A percentile compares a stretch with the other conserved stretches of the same genome.
These are phyloP conservation scores for Fragaria ananassa DNA, from an alignment of 306 rosid genomes.

Conservation along the genomic window DNA sequence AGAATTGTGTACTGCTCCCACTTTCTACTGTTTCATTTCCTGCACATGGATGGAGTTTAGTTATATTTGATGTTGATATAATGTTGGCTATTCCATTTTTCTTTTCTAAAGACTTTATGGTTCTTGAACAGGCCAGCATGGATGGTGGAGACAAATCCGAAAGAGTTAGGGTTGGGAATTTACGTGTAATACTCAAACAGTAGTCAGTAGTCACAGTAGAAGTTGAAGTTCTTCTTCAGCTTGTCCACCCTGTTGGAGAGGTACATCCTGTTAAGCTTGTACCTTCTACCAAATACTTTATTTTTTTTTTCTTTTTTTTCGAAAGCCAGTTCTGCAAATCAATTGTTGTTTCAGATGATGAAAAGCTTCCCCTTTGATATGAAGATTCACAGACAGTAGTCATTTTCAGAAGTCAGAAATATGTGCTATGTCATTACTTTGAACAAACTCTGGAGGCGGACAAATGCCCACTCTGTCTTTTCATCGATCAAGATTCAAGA, in stretches of 20 bases:
- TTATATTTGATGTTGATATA: background rate
- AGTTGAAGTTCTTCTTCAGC: slow-evolving; percentile 4
- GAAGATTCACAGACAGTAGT: background rate
- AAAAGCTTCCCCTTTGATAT: background rate
- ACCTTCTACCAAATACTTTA: background rate
- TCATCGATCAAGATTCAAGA: background rate
- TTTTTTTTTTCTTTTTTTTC: background rate
- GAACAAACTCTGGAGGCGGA: background rate
- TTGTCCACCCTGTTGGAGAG: slow-evolving; percentile 5
- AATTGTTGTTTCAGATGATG: background rate
- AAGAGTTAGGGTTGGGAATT: slow-evolving; percentile 87
- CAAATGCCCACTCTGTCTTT: background rate
- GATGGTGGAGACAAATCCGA: slow-evolving; percentile 90
- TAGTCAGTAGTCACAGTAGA: background rate
- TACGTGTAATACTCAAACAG: slow-evolving; percentile 33
- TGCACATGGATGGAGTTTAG: background rate
- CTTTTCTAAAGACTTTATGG: background rate
- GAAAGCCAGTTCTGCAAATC: background rate
- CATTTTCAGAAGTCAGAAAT: background rate
- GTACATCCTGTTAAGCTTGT: background rate
- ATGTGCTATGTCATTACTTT: background rate
- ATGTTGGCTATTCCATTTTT: background rate
- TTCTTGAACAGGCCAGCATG: slow-evolving; percentile 60
- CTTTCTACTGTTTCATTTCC: slow-evolving; percentile 3
- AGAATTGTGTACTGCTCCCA: background rate